Evolutionary conservation across 2,329 filamentous ascomycete genomes (phyloP), one percentile per base, ranked within the genome.

Genomic region (Didymella arachidicola): DNA sequence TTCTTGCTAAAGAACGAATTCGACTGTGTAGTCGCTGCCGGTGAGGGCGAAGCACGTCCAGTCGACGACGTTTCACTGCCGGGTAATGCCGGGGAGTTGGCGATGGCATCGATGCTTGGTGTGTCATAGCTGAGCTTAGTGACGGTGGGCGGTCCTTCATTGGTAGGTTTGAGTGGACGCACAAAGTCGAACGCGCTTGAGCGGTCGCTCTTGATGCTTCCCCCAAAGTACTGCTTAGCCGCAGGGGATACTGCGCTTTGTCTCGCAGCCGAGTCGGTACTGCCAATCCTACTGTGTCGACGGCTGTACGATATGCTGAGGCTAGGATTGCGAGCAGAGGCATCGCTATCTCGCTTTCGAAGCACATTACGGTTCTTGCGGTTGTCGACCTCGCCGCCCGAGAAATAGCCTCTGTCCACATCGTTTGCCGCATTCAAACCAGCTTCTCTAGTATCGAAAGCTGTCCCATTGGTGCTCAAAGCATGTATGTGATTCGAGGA

Each of bases 371-470:
- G 86, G 49, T 74, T 78, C 68, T 86, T 87, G 57, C 89, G 87
- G 42, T 86, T 86, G 63, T 97, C 93, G 11, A 88, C 82, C 70
- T 98, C 94, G 16, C 90, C 90, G 3, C 93, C 92, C 7, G 94
- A 97, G 72, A 97, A 97, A 76, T 98, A 98, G 25, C 93, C 94
- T 34, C 92, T 86, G 70, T 98, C 95, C 16, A 92, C 77, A 60
- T 96, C 91, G 55, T 79, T 77, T 44, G 78, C 71, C 71, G 72
- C 62, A 46, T 67, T 73, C 62, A 77, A 59, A 38, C 68, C 74
- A 34, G 59, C 63, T 47, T 76, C 74, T 42, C 66, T 63, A 6
- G 50, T 54, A 30, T 72, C 69, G 32, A 71, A 70, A 3, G 68
- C 60, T 7, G 68, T 64, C 14, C 66, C 67, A 18, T 72, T 73